Evolutionary conservation across 1,284 basidiomycete species (phyloP).

Genomic region (Moesziomyces globuligerus): DNA sequence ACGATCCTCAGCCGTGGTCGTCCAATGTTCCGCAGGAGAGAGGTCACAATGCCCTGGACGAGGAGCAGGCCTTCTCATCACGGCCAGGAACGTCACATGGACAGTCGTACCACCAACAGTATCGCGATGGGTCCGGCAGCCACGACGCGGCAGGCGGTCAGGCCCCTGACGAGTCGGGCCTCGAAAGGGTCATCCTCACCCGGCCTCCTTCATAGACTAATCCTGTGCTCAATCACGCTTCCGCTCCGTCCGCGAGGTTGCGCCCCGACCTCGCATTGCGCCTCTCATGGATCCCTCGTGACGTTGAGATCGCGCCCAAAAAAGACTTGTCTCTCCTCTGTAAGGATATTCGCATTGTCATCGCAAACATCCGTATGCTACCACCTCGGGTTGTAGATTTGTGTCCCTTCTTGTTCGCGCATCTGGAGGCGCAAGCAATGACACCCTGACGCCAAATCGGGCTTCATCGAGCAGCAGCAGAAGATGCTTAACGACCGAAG

Average conservation of each 20-base stretch:
- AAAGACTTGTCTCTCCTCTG: conserved; percentile 3
- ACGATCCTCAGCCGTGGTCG: conserved; percentile 16
- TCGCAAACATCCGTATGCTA: conserved; percentile 1
- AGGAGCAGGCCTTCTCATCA: conserved; percentile 13
- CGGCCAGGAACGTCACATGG: conserved; percentile 37
- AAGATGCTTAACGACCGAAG: no score
- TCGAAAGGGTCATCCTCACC: conserved; percentile 43
- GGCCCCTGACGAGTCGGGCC: conserved; percentile 7
- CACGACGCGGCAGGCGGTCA: conserved; percentile 3
- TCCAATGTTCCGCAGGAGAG: conserved; percentile 5
- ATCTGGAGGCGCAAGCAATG: no score
- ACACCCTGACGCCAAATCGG: no score
- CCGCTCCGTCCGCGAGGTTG: no score
- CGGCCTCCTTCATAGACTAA: conserved; percentile 20
- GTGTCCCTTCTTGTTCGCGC: no score
- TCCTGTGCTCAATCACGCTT: no score
- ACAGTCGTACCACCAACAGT: conserved; percentile 23
- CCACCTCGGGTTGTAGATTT: no score
- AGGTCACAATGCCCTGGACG: conserved; percentile 1
- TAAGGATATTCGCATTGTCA: conserved; percentile 10
- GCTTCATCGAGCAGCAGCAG: no score
- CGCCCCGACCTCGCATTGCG: no score
- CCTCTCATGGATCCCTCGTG: background rate
- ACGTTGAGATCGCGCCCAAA: background rate
- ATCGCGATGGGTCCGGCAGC: conserved; percentile 2